phyloP scores from a whole-genome alignment of 2,329 filamentous ascomycete species.

The Beauveria caledonica region DNA sequence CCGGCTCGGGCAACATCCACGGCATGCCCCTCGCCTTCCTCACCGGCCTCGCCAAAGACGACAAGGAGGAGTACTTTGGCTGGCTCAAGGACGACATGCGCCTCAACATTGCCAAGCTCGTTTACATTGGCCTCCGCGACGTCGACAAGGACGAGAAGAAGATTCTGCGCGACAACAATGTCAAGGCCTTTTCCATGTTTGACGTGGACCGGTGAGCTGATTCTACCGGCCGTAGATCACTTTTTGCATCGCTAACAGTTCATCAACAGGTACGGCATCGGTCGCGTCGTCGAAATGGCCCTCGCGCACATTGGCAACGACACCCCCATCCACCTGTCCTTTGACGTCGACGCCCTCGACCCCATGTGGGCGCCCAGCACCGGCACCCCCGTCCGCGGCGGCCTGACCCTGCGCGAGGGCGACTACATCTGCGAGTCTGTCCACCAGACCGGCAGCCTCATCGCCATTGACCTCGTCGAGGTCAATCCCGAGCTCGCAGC shows the following conservation, averaged over 20 bases:
- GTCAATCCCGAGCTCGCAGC: constrained; percentile 67
- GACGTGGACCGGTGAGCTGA: constrained; percentile 74
- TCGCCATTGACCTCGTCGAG: constrained; percentile 76
- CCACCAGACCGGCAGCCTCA: constrained; percentile 68
- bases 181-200: constrained; percentile 98
- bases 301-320: constrained; percentile 89
- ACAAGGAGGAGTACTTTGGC: constrained; percentile 73
- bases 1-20: constrained; percentile 87
- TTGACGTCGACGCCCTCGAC: constrained; percentile 94
- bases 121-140: constrained; percentile 93
- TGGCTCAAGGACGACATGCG: constrained; percentile 73
- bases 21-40: constrained; percentile 96
- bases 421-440: constrained; percentile 93
- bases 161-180: constrained; percentile 77
- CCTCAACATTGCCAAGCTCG: constrained; percentile 71
- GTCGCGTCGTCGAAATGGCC: constrained; percentile 96
- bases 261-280: constrained; percentile 71
- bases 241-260: constrained; percentile 9
- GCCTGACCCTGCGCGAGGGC: constrained; percentile 86
- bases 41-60: constrained; percentile 72
- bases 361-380: constrained; percentile 95
- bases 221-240: too few species aligned
- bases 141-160: constrained; percentile 92
- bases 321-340: constrained; percentile 93
- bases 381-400: constrained; percentile 87